phyloP scores from a whole-genome alignment of 2,329 filamentous ascomycete genomes.

The Aspergillus nomiae region DNA sequence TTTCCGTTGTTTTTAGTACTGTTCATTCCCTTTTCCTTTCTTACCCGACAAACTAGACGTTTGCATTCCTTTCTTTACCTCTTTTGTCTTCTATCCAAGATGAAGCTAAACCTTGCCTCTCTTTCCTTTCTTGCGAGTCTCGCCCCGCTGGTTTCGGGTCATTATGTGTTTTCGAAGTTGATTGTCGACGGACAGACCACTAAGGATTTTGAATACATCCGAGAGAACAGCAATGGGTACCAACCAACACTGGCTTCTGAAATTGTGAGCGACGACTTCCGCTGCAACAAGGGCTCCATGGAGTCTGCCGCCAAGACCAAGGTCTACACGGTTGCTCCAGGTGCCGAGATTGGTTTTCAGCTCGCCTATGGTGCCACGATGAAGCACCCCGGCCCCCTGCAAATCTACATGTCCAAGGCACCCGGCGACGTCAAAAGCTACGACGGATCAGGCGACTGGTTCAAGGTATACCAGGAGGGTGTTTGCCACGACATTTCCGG shows the following conservation, averaged over 20 bases:
- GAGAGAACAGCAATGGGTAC: slow-evolving; percentile 20
- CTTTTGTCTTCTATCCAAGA: background rate
- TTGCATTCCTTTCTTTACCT: background rate
- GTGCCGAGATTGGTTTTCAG: slow-evolving; percentile 20
- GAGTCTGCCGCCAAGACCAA: slow-evolving; percentile 16
- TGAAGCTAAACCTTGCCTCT: background rate
- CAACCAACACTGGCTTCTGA: slow-evolving; percentile 14
- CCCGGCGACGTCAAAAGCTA: slow-evolving; percentile 17
- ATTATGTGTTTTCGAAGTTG: slow-evolving; percentile 20
- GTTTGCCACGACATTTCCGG: slow-evolving; percentile 4
- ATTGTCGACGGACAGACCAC: slow-evolving; percentile 14
- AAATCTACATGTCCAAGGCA: slow-evolving; percentile 29
- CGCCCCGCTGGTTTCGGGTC: slow-evolving; percentile 11
- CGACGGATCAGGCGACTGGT: slow-evolving; percentile 27
- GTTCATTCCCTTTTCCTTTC: background rate
- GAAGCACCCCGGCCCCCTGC: slow-evolving; percentile 25
- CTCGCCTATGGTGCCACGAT: slow-evolving; percentile 23
- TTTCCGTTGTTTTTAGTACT: background rate
- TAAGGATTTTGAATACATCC: slow-evolving; percentile 21
- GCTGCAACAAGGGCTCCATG: slow-evolving; percentile 21
- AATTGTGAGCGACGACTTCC: slow-evolving; percentile 19
- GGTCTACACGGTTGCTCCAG: slow-evolving; percentile 18
- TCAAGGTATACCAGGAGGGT: slow-evolving; percentile 22
- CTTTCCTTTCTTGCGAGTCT: slow-evolving; percentile 1
- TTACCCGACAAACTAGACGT: background rate